A percentile compares a stretch with the other conserved stretches of the same genome.
Evolutionary conservation across 1,139 yeast genomes (phyloP).

Genomic region (Magnusiomyces ingens): DNA sequence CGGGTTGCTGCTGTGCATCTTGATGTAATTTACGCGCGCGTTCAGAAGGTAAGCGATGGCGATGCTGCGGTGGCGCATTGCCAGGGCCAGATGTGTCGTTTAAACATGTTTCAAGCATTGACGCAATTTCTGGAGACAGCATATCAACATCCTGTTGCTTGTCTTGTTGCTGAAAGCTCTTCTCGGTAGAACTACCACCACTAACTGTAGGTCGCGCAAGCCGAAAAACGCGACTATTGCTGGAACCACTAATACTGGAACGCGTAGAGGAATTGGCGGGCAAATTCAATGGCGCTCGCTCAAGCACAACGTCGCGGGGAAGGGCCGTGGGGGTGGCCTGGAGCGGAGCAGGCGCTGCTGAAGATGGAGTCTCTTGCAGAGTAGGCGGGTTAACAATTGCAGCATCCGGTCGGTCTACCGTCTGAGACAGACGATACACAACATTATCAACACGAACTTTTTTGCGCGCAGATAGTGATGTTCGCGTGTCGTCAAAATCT

Average conservation of each 20-base stretch:
- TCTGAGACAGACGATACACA: constrained; percentile 4
- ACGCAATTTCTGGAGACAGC: background rate
- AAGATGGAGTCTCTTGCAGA: background rate
- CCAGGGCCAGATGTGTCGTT: background rate
- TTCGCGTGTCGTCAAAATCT: constrained; percentile 5
- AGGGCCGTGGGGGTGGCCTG: background rate
- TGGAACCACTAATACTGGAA: background rate
- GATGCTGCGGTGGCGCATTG: background rate
- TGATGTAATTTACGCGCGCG: background rate
- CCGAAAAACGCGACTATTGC: background rate
- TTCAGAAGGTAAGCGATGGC: background rate
- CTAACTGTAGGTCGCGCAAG: background rate
- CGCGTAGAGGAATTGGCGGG: background rate
- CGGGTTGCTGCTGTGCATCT: constrained; percentile 2
- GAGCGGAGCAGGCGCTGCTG: background rate
- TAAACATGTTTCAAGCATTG: background rate
- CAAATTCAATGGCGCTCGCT: background rate
- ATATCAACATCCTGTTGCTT: background rate
- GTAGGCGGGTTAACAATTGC: background rate
- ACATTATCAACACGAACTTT: constrained; percentile 5
- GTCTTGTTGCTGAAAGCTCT: constrained; percentile 5
- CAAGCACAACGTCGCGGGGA: background rate
- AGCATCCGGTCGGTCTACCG: background rate
- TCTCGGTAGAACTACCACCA: too few species aligned
- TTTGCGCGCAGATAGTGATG: background rate